These are phyloP conservation scores for Helenozyma rhizophorensis DNA, from an alignment of 805 yeast species.

Conservation along the genomic window DNA sequence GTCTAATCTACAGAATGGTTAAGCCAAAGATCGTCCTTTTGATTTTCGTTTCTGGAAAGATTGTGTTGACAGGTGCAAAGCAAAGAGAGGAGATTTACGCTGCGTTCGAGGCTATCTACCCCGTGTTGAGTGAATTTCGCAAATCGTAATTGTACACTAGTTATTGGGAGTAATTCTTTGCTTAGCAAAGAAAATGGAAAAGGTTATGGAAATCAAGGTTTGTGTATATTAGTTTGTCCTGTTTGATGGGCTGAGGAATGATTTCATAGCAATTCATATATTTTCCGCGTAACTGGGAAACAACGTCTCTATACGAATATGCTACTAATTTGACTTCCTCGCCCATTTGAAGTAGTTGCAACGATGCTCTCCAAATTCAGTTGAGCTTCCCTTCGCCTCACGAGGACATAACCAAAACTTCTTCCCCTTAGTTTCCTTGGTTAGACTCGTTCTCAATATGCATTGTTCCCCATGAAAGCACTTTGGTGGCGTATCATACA, in stretches of 20 bases:
- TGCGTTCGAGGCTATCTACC: conserved; percentile 97
- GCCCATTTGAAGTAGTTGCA: conserved; percentile 18
- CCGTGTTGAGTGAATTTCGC: conserved; percentile 96
- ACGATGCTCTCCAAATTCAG: conserved; percentile 13
- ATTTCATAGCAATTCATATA: no score
- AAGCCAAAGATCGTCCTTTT: conserved; percentile 95
- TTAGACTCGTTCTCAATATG: conserved; percentile 25
- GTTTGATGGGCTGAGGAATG: no score
- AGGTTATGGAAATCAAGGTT: conserved; percentile 1
- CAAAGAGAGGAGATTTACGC: conserved; percentile 98
- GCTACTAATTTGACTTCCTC: conserved; percentile 6
- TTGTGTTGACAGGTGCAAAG: conserved; percentile 97
- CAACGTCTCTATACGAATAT: no score
- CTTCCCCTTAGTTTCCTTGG: conserved; percentile 23
- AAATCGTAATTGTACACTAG: conserved; percentile 45
- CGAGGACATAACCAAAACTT: conserved; percentile 31
- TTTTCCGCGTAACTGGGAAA: no score
- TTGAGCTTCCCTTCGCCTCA: conserved; percentile 8
- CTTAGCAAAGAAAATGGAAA: background rate
- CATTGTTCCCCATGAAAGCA: conserved; percentile 26
- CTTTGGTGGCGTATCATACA: conserved; percentile 23
- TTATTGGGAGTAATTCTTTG: background rate
- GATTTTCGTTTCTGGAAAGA: conserved; percentile 95
- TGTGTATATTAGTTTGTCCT: conserved; percentile 5
- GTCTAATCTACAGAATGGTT: conserved; percentile 98